Conservation (phyloP, 805 yeast genomes). For the Isabelozyma gotoi region DNA sequence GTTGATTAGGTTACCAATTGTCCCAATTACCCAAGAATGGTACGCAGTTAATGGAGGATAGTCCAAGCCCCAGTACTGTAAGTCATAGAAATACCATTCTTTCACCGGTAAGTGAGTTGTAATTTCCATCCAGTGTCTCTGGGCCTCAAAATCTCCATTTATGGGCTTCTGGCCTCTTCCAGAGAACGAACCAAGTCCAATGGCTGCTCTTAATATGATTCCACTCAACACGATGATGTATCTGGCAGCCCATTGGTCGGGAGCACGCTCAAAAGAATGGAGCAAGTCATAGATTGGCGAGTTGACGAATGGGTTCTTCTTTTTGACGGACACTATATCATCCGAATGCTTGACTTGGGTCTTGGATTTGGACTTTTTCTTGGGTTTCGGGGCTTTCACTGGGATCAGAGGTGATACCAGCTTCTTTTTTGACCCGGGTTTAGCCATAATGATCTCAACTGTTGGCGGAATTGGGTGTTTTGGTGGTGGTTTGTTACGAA, state of each 20-base stretch:
- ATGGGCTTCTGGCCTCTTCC: slow-evolving; percentile 73
- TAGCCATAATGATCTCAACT: neutral
- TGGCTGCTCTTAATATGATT: slow-evolving; percentile 74
- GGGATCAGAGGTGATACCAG: neutral
- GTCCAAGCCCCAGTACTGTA: slow-evolving; percentile 94
- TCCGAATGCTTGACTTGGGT: neutral
- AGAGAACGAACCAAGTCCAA: slow-evolving; percentile 86
- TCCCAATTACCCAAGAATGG: slow-evolving; percentile 82
- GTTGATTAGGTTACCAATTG: slow-evolving; percentile 63
- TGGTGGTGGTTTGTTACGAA: too few relatives aligned
- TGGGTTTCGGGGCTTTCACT: neutral
- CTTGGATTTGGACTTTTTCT: neutral
- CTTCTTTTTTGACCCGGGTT: neutral
- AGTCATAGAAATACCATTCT: slow-evolving; percentile 87
- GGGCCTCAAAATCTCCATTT: slow-evolving; percentile 97
- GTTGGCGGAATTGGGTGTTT: neutral
- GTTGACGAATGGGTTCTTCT: slow-evolving; percentile 10
- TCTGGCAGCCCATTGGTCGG: slow-evolving; percentile 88
- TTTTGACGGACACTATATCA: neutral
- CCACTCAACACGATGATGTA: slow-evolving; percentile 74
- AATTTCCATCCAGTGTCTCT: slow-evolving; percentile 96
- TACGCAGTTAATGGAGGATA: slow-evolving; percentile 97
- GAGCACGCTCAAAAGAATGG: slow-evolving; percentile 76
- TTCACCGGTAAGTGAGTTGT: slow-evolving; percentile 72
- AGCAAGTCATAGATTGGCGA: slow-evolving; percentile 79